A percentile compares a stretch with the other conserved stretches of the same genome.
These are phyloP conservation scores for Fragilariopsis cylindrus DNA, from an alignment of 108 stramenopile species.

Conservation along the genomic window DNA sequence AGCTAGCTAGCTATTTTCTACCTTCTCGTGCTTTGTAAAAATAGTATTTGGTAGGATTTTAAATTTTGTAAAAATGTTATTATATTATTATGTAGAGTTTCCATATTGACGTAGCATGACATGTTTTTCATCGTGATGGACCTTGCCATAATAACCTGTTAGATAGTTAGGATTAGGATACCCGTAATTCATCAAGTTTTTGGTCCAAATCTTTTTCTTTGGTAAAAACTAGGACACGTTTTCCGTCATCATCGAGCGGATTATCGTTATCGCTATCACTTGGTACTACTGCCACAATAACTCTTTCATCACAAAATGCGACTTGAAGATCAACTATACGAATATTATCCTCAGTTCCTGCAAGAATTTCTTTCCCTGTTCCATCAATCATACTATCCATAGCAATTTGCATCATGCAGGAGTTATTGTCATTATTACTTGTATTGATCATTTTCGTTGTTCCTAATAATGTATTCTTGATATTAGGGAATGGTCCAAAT, in stretches of 20 bases:
- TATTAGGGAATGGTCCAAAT: slow-evolving; percentile 88
- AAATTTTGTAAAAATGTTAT: too few relatives aligned
- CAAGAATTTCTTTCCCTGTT: slow-evolving; percentile 78
- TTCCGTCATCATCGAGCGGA: slow-evolving; percentile 48
- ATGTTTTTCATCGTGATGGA: too few relatives aligned
- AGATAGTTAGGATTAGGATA: not conserved
- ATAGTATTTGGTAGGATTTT: too few relatives aligned
- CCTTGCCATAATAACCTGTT: too few relatives aligned
- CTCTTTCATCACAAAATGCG: slow-evolving; percentile 60
- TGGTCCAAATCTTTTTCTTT: slow-evolving; percentile 72
- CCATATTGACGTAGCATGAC: too few relatives aligned
- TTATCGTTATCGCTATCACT: slow-evolving; percentile 18
- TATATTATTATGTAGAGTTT: too few relatives aligned
- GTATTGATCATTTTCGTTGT: slow-evolving; percentile 29
- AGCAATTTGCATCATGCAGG: slow-evolving; percentile 21
- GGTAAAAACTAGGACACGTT: slow-evolving; percentile 64
- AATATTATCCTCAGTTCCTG: slow-evolving; percentile 67
- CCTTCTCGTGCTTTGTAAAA: too few relatives aligned
- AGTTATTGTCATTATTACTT: not conserved
- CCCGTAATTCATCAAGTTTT: slow-evolving; percentile 65
- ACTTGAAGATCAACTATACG: slow-evolving; percentile 63
- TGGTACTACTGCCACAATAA: slow-evolving; percentile 52
- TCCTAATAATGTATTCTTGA: slow-evolving; percentile 75
- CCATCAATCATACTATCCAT: slow-evolving; percentile 83
- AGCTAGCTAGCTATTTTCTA: too few relatives aligned